Base-by-base conservation (phyloP, 1,284 basidiomycete genomes). In the Malassezia globosa region DNA sequence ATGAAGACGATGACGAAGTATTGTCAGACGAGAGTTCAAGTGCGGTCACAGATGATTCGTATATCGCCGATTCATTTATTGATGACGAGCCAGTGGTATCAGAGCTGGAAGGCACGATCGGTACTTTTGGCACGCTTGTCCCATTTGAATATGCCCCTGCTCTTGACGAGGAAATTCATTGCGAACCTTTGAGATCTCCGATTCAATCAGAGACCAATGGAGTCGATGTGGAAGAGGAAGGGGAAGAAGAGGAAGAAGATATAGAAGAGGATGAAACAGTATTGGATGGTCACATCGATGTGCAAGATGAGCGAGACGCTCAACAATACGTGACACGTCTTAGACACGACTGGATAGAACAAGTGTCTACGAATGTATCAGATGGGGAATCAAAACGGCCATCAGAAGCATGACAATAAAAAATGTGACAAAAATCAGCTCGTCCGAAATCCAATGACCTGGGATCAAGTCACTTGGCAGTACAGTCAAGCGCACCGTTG, bases 401-500 rank as follows among this genome's bases (percentile, higher is more conserved):
- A 37, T 19, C 4, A 48, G 39, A 7, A 48, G 33, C 6, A 37
- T 19, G 7, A 43, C 19, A 5, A 52, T 26, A 13, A 37, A 44
- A 16, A 49, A 51, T 7, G 34, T 33, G 23, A 45, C 42, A 46
- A 51, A 51, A 3, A 51, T 37, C 16, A 42, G 5, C 37, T 51
- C 48, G 37, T 51, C 48, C 14, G 48, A 41, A 16, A 51, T 36
- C 29, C 31, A 37, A 8, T 38, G 42, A 21, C 8, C 34, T 8
- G 48, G 42, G 37, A 47, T 21, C 8, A 52, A 24, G n/a, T 35
- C 27, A 5, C 26, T 11, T 0, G 66, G 66, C 37, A 94, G 75
- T 18, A 80, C 80, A 89, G 89, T 95, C 25, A 94, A 78, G 31
- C 87, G 82, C 66, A 97, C 86, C 2, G 87, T 87, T 4, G 87